Base-by-base conservation (phyloP, 116 monocot species). In the Papilionanthe hybrid region DNA sequence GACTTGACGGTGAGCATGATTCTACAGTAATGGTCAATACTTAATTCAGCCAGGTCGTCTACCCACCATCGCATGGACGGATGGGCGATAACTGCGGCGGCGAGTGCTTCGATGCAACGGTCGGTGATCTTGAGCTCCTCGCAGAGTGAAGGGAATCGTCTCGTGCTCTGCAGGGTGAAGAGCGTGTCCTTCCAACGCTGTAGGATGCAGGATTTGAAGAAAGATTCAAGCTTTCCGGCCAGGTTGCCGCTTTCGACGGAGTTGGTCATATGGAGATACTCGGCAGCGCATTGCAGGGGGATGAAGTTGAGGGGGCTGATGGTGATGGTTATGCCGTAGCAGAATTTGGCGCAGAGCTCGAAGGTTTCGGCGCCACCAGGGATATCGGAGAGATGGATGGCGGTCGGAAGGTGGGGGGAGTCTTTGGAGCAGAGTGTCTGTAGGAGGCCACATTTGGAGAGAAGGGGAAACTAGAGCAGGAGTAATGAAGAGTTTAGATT, bases 321-420 rank as follows among this genome's bases (percentile, higher is more conserved):
- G 2, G 96, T 93, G 67, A 96, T 84, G 78, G 89, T 82, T 41
- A 96, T 87, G 37, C 87, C 90, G 44, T 96, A 96, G 84, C 96
- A 96, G 82, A 92, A 96, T 79, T 96, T 96, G 10, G 87, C 90
- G 53, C 96, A 96, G 17, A 83, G 28, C 83, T 96, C 96, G 28
- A 96, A 96, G 60, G 93, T 87, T 10, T 91, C 88, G 1, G 83
- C 80, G 47, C 93, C 93, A 19, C 96, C 96, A 10, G 96, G 96
- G 72, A 96, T 80, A 74, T 85, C 88, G 1, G 82, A 75, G 20
- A 96, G 87, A 23, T 84, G 27, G 78, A 96, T 67, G 13, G 86
- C 20, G 53, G 53, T 53, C 53, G 53, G 53, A 0, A 17, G 17
- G 17, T 53, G 53, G 53, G 13, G 53, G 30, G 77, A 42, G 50